Conservation (phyloP, 2,329 filamentous ascomycete species). For the Fusarium xyrophilum region DNA sequence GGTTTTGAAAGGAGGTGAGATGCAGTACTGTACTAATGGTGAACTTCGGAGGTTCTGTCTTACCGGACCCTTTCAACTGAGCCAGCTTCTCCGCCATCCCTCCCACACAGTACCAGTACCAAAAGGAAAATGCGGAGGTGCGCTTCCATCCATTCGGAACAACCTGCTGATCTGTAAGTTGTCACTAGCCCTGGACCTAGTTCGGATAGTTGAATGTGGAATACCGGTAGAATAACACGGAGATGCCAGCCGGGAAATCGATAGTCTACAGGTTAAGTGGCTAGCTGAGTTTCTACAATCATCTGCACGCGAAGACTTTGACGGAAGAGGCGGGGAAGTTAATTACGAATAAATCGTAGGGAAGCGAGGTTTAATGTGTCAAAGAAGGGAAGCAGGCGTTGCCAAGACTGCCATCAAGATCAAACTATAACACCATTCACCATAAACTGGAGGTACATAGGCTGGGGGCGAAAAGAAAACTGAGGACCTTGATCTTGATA, state of each 20-base stretch:
- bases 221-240: not conserved
- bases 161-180: constrained; percentile 2
- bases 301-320: not conserved
- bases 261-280: not conserved
- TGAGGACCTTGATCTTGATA: not conserved
- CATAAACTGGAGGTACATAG: accelerated
- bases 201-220: not conserved
- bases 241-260: not conserved
- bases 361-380: accelerated
- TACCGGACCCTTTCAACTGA: not conserved
- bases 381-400: not conserved
- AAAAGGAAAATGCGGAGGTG: not conserved
- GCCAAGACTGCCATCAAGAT: not conserved
- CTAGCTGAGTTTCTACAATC: not conserved
- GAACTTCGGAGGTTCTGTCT: not conserved
- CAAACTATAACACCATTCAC: accelerated
- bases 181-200: not conserved
- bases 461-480: too few relatives aligned
- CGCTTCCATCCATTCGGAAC: not conserved
- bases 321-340: not conserved
- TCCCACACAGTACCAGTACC: not conserved
- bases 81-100: not conserved
- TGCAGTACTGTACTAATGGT: too few relatives aligned
- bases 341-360: not conserved
- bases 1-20: not conserved